Conservation (phyloP, 1,284 basidiomycete genomes). For the Cryptococcus neoformans region DNA sequence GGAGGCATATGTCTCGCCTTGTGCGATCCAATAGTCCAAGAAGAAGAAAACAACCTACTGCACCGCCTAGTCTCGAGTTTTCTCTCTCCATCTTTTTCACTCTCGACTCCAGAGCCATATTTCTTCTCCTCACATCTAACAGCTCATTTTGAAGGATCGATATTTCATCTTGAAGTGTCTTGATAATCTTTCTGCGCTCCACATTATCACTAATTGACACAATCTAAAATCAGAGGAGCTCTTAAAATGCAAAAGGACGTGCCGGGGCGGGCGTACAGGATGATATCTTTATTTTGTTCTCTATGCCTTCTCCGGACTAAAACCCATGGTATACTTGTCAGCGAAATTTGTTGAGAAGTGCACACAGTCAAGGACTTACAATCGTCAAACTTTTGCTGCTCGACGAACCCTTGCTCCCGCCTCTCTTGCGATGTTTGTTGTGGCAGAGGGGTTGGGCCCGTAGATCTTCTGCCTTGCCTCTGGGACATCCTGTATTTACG, state of each 20-base stretch:
- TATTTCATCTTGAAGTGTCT: slow-evolving; percentile 29
- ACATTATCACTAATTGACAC: slow-evolving; percentile 28
- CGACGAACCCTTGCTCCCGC: slow-evolving; percentile 4
- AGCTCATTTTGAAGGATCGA: slow-evolving; percentile 24
- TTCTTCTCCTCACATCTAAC: slow-evolving; percentile 23
- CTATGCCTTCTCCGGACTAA: slow-evolving; percentile 33
- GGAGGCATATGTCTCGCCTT: background rate
- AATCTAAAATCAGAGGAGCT: background rate
- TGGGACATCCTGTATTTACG: slow-evolving; percentile 7
- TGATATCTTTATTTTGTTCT: slow-evolving; percentile 42
- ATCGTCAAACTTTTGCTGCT: slow-evolving; percentile 18
- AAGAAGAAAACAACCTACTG: slow-evolving; percentile 21
- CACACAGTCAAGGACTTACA: slow-evolving; percentile 11
- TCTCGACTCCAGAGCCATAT: slow-evolving; percentile 13
- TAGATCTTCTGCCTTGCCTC: slow-evolving; percentile 15
- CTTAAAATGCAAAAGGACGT: background rate
- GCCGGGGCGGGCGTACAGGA: slow-evolving; percentile 17
- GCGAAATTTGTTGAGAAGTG: background rate
- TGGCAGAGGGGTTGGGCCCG: slow-evolving; percentile 10
- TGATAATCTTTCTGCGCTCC: slow-evolving; percentile 21
- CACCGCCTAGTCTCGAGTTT: slow-evolving; percentile 8
- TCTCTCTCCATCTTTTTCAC: slow-evolving; percentile 22
- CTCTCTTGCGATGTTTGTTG: background rate
- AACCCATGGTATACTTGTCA: background rate
- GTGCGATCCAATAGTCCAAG: slow-evolving; percentile 16